phyloP scores from a whole-genome alignment of 768 basidiomycete genomes.

The Terana coerulea region DNA sequence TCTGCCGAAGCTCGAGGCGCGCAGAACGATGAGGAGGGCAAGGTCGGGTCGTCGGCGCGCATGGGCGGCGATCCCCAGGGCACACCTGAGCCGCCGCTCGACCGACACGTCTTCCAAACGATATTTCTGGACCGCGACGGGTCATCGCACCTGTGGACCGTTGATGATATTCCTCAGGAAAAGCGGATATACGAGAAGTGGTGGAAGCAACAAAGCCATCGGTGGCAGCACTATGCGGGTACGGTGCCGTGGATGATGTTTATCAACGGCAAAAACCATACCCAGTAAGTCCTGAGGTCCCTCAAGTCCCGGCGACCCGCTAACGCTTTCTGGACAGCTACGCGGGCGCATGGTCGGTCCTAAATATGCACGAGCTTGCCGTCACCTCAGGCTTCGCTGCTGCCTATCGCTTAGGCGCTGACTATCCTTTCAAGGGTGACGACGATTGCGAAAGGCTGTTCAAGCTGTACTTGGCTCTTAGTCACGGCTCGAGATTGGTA shows the following conservation, averaged over 20 bases:
- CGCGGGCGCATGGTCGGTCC: conserved; percentile 30
- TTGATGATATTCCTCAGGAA: conserved; percentile 35
- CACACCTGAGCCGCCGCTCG: conserved; percentile 28
- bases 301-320: background rate
- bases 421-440: conserved; percentile 29
- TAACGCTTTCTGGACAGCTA: background rate
- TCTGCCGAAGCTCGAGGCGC: conserved; percentile 9
- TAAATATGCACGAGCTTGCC: conserved; percentile 34
- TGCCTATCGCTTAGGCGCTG: conserved; percentile 33
- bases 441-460: conserved; percentile 28
- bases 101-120: conserved; percentile 47
- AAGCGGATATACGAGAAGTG: conserved; percentile 41
- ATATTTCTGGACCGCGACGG: conserved; percentile 44
- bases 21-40: conserved; percentile 7
- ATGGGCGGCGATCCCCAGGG: conserved; percentile 18
- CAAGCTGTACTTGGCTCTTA: conserved; percentile 26
- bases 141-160: conserved; percentile 38
- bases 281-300: conserved; percentile 20
- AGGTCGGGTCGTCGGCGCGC: conserved; percentile 12
- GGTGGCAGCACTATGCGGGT: conserved; percentile 42
- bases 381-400: conserved; percentile 40
- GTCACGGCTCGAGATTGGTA: conserved; percentile 26
- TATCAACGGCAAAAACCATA: conserved; percentile 34
- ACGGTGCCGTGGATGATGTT: conserved; percentile 38
- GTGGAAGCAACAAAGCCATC: conserved; percentile 53